phyloP scores from a whole-genome alignment of 768 basidiomycete species.

The Pholiota microspora region DNA sequence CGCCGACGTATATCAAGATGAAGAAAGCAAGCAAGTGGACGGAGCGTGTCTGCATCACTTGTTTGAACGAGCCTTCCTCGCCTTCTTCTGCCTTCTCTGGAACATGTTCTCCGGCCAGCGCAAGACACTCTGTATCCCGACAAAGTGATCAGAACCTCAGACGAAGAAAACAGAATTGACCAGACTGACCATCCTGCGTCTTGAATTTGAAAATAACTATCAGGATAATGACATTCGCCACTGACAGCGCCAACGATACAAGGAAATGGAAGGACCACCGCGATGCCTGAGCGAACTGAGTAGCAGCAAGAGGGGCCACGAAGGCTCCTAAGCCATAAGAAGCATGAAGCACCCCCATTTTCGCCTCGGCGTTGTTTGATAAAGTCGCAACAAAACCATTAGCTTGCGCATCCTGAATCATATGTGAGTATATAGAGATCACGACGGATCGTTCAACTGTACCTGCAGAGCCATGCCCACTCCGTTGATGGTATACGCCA shows the following conservation, averaged over 20 bases:
- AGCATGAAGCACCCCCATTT: slow-evolving; percentile 54
- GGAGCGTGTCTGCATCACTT: slow-evolving; percentile 49
- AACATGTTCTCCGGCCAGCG: slow-evolving; percentile 47
- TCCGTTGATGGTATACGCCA: slow-evolving; percentile 44
- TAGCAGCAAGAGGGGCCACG: slow-evolving; percentile 71
- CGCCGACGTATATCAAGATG: slow-evolving; percentile 65
- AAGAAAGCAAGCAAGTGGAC: slow-evolving; percentile 67
- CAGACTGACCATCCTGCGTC: slow-evolving; percentile 58
- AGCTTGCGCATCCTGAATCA: slow-evolving; percentile 61
- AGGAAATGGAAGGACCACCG: slow-evolving; percentile 83
- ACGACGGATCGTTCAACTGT: not conserved
- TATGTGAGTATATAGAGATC: not conserved
- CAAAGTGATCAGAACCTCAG: not conserved
- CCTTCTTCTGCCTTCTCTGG: slow-evolving; percentile 32
- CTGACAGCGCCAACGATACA: slow-evolving; percentile 63
- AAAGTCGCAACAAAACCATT: slow-evolving; percentile 68
- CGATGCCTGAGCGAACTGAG: slow-evolving; percentile 67
- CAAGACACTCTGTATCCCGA: slow-evolving; percentile 47
- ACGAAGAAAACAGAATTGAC: not conserved
- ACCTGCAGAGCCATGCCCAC: slow-evolving; percentile 46
- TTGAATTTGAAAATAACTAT: slow-evolving; percentile 63
- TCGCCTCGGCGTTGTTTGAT: slow-evolving; percentile 50
- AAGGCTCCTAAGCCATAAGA: slow-evolving; percentile 69
- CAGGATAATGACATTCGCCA: slow-evolving; percentile 52
- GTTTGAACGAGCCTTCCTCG: slow-evolving; percentile 38